Conservation (phyloP, 1,284 basidiomycete species). For the Boletus sp. region DNA sequence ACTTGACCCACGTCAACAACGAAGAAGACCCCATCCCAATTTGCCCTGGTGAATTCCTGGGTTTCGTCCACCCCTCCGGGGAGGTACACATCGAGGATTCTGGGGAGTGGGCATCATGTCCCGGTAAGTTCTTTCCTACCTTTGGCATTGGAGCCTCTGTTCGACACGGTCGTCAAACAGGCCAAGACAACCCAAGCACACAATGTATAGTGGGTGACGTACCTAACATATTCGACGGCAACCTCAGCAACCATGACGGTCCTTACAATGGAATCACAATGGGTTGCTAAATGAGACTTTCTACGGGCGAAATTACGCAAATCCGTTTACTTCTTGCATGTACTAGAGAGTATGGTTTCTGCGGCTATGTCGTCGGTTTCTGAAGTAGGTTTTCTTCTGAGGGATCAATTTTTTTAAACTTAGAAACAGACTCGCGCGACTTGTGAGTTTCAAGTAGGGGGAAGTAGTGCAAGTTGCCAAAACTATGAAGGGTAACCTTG, state of each 20-base stretch:
- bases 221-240: slow-evolving; percentile 44
- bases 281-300: slow-evolving; percentile 30
- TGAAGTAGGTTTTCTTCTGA: no score
- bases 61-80: slow-evolving; percentile 52
- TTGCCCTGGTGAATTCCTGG: slow-evolving; percentile 47
- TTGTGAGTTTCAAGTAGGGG: no score
- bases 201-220: slow-evolving; percentile 59
- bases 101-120: slow-evolving; percentile 45
- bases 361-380: no score
- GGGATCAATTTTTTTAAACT: no score
- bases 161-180: slow-evolving; percentile 25
- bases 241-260: slow-evolving; percentile 48
- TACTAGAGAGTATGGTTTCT: neutral
- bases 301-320: neutral
- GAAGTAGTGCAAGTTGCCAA: no score
- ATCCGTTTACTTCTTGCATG: neutral
- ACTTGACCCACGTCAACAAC: slow-evolving; percentile 52
- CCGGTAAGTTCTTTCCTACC: slow-evolving; percentile 31
- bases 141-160: neutral
- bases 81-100: slow-evolving; percentile 55
- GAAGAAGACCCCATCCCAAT: slow-evolving; percentile 48
- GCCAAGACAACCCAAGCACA: slow-evolving; percentile 52
- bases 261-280: slow-evolving; percentile 58
- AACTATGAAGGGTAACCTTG: no score
- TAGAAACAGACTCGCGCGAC: no score